Evolutionary conservation across 306 rosid genomes (phyloP).

Genomic region (Vachellia collinsii): DNA sequence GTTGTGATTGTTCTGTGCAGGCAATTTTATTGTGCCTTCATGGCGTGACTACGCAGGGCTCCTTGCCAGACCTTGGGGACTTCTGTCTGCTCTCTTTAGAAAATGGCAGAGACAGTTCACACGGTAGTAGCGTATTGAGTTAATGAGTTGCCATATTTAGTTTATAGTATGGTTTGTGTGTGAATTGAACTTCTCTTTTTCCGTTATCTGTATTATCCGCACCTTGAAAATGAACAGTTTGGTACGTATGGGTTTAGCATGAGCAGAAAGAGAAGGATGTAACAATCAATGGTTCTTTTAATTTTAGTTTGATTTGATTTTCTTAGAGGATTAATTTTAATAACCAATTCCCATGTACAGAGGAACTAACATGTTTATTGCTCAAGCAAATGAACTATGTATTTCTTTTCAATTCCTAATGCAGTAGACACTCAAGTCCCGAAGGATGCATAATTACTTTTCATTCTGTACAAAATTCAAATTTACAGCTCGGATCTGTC

Average conservation of each 20-base stretch:
- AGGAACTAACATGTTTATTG: conserved; percentile 33
- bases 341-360: conserved; percentile 44
- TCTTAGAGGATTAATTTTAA: conserved; percentile 32
- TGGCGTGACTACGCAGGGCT: no score
- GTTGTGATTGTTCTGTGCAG: no score
- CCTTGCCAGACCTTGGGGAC: not conserved
- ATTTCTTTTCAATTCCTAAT: conserved; percentile 6
- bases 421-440: not conserved
- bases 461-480: conserved; percentile 41
- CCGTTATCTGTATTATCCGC: not conserved
- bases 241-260: no score
- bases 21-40: no score
- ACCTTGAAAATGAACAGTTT: not conserved
- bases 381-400: not conserved
- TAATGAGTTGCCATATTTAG: not conserved
- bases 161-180: not conserved
- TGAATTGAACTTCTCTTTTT: no score
- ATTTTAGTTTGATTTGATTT: no score
- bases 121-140: not conserved
- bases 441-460: conserved; percentile 33
- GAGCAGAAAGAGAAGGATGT: no score
- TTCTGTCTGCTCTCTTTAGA: not conserved
- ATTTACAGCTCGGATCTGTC: conserved; percentile 46
- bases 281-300: no score
- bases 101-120: not conserved